Base-by-base conservation (phyloP, 441 rosid genomes). In the Populus hybrid region DNA sequence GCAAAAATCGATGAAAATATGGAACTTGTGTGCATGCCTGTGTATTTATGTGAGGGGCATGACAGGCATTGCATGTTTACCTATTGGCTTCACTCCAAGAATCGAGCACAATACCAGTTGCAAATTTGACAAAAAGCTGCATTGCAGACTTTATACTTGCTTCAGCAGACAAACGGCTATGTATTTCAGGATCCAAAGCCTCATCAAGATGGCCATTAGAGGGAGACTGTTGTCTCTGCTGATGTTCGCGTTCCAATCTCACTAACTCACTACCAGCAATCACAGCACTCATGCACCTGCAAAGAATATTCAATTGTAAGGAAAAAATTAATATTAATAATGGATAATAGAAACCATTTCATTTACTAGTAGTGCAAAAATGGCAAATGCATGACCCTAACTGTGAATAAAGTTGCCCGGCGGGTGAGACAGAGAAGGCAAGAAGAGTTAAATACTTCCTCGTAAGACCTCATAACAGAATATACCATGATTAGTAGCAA, bases 261-360 rank as follows among this genome's bases (percentile, higher is more conserved):
- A 92, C 87, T 74, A 85, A 83, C 83, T 95, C 99, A 79, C 95
- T 94, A 82, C 99, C 99, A 21, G 97, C 93, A 77, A 97, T 91
- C 69, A 97, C 97, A 68, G 99, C 97, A 76, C 84, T 90, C 46
- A 95, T 91, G 85, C 98, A 91, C 88, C 96, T 93, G 98, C 86
- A 81, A 80, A 78, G 73, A 79, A 76, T 73, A 82, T 34, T 61
- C 20, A 21, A 61, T 59, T 26, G 26, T 24, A 24, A 24, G 26
- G 26, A 24, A 1, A 24, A 24, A 24, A 24, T 24, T 24, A 24
- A 24, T 24, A 24, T 24, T 24, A 24, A 24, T 24, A 24, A 24
- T 24, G 26, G 26, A 24, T 24, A 24, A 24, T 24, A 24, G 26
- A 24, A 24, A 24, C 26, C 26, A 24, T 24, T 24, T 24, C 26